A percentile compares a stretch with the other conserved stretches of the same genome.
phyloP scores from a whole-genome alignment of 2,329 filamentous ascomycete species.

The Blastomyces parvus region DNA sequence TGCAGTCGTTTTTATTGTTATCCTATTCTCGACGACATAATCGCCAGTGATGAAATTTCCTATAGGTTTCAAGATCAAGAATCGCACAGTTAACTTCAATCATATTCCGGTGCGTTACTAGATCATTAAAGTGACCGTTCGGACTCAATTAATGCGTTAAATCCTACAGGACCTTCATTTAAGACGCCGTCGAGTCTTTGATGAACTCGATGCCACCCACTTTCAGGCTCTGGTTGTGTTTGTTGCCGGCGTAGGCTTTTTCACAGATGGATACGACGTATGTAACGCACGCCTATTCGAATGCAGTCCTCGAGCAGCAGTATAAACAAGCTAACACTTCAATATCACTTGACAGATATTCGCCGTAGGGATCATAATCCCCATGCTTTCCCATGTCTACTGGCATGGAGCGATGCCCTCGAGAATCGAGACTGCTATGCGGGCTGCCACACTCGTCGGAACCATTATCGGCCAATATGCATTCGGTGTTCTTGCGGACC shows the following conservation, averaged over 20 bases:
- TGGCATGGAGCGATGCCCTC: slow-evolving; percentile 57
- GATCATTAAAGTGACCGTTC: background rate
- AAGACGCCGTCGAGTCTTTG: slow-evolving; percentile 14
- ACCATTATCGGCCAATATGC: slow-evolving; percentile 74
- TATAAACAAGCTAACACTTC: background rate
- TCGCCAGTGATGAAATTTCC: slow-evolving; percentile 11
- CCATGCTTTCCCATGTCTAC: slow-evolving; percentile 72
- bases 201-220: slow-evolving; percentile 17
- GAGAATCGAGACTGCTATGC: slow-evolving; percentile 68
- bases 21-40: background rate
- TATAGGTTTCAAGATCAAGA: slow-evolving; percentile 14
- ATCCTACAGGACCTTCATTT: slow-evolving; percentile 12
- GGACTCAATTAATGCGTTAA: background rate
- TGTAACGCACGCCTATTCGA: background rate
- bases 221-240: slow-evolving; percentile 11
- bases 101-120: slow-evolving; percentile 15
- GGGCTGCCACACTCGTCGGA: slow-evolving; percentile 72
- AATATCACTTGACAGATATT: slow-evolving; percentile 46
- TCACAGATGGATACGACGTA: slow-evolving; percentile 45
- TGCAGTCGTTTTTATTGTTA: background rate
- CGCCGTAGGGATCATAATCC: slow-evolving; percentile 60
- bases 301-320: background rate
- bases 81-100: slow-evolving; percentile 16
- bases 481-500: slow-evolving; percentile 70
- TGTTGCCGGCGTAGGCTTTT: slow-evolving; percentile 12